Conservation (phyloP, 148 eudicot species). For the Fagopyrum esculentum region DNA sequence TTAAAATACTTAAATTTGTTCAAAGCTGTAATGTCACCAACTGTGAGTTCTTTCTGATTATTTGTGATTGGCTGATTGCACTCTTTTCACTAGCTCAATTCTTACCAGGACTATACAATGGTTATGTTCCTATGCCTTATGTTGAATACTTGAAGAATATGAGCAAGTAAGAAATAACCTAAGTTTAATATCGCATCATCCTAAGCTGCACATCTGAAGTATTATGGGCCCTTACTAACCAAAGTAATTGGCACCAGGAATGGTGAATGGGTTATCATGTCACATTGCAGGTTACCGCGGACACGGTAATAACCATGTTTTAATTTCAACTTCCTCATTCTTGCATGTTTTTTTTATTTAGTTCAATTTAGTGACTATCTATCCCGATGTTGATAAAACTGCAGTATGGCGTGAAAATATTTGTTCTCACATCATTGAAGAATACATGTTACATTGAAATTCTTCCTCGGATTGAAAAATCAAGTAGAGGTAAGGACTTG, state of each 20-base stretch:
- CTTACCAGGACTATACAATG: too few relatives aligned
- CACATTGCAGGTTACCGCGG: slow-evolving; percentile 74
- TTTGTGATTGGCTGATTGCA: too few relatives aligned
- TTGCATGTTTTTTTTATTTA: too few relatives aligned
- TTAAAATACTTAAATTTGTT: not conserved
- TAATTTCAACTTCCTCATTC: too few relatives aligned
- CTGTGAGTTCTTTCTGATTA: not conserved
- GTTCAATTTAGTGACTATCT: too few relatives aligned
- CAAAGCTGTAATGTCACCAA: not conserved
- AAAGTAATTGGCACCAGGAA: slow-evolving; percentile 26
- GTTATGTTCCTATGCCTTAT: too few relatives aligned
- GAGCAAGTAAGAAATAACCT: slow-evolving; percentile 29
- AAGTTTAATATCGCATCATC: not conserved
- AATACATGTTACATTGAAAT: too few relatives aligned
- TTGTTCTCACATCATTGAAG: too few relatives aligned
- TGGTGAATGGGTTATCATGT: slow-evolving; percentile 80
- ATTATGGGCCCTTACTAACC: not conserved
- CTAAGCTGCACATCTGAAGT: not conserved
- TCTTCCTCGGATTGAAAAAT: slow-evolving; percentile 39
- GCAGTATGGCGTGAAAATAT: too few relatives aligned
- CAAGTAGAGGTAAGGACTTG: slow-evolving; percentile 54
- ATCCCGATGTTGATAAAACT: too few relatives aligned
- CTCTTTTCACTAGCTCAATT: too few relatives aligned
- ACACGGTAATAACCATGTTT: slow-evolving; percentile 36
- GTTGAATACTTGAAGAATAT: slow-evolving; percentile 49